phyloP scores from a whole-genome alignment of 495 filamentous ascomycete genomes.

The Trichoderma reesei region DNA sequence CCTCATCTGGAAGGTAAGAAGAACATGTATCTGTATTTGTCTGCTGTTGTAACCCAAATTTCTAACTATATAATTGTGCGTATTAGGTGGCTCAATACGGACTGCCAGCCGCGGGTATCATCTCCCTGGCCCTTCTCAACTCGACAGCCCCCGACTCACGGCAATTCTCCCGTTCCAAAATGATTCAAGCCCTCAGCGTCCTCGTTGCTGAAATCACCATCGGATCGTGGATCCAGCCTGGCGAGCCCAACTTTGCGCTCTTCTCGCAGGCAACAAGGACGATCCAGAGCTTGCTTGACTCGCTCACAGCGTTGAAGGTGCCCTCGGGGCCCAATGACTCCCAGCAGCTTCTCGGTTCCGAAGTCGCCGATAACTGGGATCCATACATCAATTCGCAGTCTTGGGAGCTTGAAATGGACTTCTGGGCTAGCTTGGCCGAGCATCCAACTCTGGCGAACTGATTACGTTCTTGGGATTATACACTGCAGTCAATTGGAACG shows the following conservation, averaged over 20 bases:
- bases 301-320: not conserved
- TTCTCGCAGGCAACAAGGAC: slow-evolving; percentile 10
- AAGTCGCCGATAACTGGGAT: not conserved
- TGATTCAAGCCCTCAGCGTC: slow-evolving; percentile 28
- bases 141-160: slow-evolving; percentile 13
- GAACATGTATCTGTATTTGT: not conserved
- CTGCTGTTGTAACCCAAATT: not conserved
- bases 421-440: not conserved
- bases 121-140: slow-evolving; percentile 28
- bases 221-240: slow-evolving; percentile 25
- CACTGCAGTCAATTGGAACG: too few relatives aligned
- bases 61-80: not conserved
- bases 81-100: slow-evolving; percentile 32
- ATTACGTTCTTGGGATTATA: not conserved
- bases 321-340: not conserved
- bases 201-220: slow-evolving; percentile 32
- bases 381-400: not conserved
- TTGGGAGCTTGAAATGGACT: slow-evolving; percentile 5
- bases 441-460: not conserved
- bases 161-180: slow-evolving; percentile 18
- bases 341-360: not conserved
- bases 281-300: slow-evolving; percentile 8
- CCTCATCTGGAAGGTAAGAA: slow-evolving; percentile 33
- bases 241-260: slow-evolving; percentile 27
- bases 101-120: slow-evolving; percentile 32